Percentiles rank a stretch among this genome's conserved stretches.
phyloP scores from a whole-genome alignment of 192 early-diverging fungal genomes.

The Lobosporangium transversale region DNA sequence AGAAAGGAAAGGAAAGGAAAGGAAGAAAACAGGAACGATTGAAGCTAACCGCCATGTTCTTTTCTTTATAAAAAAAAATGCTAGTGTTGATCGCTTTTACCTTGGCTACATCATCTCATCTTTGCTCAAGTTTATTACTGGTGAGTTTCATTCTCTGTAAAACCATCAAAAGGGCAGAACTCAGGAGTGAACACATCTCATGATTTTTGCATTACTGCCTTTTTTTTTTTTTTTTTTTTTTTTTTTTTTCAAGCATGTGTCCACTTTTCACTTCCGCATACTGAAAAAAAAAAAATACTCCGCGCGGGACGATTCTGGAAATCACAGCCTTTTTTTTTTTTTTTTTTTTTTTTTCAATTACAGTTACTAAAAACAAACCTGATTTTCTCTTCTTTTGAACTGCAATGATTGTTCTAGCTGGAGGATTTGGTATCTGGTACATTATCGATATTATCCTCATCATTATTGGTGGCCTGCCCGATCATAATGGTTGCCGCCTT shows the following conservation, averaged over 20 bases:
- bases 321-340: too few relatives aligned
- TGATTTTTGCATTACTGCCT: too few relatives aligned
- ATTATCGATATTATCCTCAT: slow-evolving; percentile 54
- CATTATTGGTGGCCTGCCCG: slow-evolving; percentile 46
- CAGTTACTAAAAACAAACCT: background rate
- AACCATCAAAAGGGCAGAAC: background rate
- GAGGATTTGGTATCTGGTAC: slow-evolving; percentile 62
- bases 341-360: background rate
- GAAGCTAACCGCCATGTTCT: background rate
- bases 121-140: slow-evolving; percentile 58
- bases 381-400: too few relatives aligned
- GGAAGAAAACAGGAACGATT: background rate
- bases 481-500: slow-evolving; percentile 50
- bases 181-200: too few relatives aligned
- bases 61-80: slow-evolving; percentile 1
- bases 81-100: slow-evolving; percentile 65
- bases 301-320: too few relatives aligned
- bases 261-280: too few relatives aligned
- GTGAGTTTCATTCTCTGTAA: background rate
- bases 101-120: slow-evolving; percentile 59
- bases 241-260: too few relatives aligned
- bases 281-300: too few relatives aligned
- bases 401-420: too few relatives aligned
- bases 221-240: too few relatives aligned
- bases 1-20: too few relatives aligned